Evolutionary conservation across 768 basidiomycete species (phyloP).

Genomic region (Pilatotrama ljubarskyi): DNA sequence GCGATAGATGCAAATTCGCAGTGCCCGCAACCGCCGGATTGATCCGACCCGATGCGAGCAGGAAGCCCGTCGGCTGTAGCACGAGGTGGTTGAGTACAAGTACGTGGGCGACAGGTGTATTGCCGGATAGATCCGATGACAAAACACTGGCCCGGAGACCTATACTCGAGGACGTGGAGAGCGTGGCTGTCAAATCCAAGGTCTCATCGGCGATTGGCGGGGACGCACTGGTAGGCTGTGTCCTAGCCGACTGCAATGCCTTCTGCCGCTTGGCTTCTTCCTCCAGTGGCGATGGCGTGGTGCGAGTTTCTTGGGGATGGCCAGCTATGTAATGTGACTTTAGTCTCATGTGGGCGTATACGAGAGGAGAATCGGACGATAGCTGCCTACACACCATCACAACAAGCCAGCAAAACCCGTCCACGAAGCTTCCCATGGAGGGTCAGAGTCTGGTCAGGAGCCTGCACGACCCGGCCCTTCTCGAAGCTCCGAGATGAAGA

Average conservation of each 20-base stretch:
- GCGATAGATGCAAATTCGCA: conserved; percentile 9
- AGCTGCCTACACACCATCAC: conserved; percentile 57
- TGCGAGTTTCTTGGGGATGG: conserved; percentile 35
- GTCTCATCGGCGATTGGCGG: conserved; percentile 1
- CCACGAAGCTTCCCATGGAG: conserved; percentile 76
- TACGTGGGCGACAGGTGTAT: conserved; percentile 6
- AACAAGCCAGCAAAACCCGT: conserved; percentile 78
- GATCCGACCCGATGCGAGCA: conserved; percentile 18
- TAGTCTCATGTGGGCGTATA: not conserved
- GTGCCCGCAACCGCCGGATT: not conserved
- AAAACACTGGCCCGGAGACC: no score
- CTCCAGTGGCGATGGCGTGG: conserved; percentile 20
- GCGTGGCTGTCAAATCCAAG: no score
- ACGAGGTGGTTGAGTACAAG: no score
- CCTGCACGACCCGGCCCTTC: conserved; percentile 58
- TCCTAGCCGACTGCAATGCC: not conserved
- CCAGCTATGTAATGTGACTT: conserved; percentile 48
- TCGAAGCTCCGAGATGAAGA: not conserved
- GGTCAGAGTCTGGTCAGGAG: conserved; percentile 75
- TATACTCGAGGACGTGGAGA: no score
- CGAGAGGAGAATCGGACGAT: conserved; percentile 5
- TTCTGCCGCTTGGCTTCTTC: conserved; percentile 12
- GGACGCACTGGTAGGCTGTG: not conserved
- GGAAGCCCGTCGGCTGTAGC: no score
- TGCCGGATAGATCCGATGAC: not conserved